Conservation (phyloP, 2,329 filamentous ascomycete genomes). For the Neophaeococcomyces mojaviensis region DNA sequence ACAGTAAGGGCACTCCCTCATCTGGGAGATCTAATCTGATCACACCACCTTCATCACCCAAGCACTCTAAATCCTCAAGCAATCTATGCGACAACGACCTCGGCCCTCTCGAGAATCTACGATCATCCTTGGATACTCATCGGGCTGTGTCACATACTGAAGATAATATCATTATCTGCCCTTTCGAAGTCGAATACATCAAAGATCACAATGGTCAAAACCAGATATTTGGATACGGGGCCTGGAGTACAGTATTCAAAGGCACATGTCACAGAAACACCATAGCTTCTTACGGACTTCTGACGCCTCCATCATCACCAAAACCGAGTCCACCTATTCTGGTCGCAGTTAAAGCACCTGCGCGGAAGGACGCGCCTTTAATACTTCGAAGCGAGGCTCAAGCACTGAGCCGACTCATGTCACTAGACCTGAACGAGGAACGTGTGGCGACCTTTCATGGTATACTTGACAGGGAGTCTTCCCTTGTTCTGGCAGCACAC, state of each 20-base stretch:
- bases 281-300: constrained; percentile 8
- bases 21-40: constrained; percentile 3
- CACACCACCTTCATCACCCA: constrained; percentile 20
- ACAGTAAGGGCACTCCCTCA: background rate
- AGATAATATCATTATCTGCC: constrained; percentile 14
- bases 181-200: constrained; percentile 18
- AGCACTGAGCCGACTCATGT: constrained; percentile 33
- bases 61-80: constrained; percentile 8
- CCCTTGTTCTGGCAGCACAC: constrained; percentile 39
- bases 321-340: constrained; percentile 20
- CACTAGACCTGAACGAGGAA: constrained; percentile 26
- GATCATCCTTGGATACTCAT: constrained; percentile 2
- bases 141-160: background rate
- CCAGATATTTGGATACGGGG: constrained; percentile 37
- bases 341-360: constrained; percentile 39
- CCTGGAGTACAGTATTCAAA: constrained; percentile 42
- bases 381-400: constrained; percentile 38
- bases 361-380: constrained; percentile 32
- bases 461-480: constrained; percentile 30
- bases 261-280: constrained; percentile 24
- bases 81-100: constrained; percentile 5
- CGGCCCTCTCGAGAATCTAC: constrained; percentile 10
- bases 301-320: constrained; percentile 30
- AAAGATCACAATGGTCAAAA: constrained; percentile 22
- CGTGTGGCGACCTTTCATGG: constrained; percentile 41